Evolutionary conservation across 2,329 filamentous ascomycete species (phyloP), one percentile per base, ranked within the genome.

Genomic region (Colletotrichum acutatum): DNA sequence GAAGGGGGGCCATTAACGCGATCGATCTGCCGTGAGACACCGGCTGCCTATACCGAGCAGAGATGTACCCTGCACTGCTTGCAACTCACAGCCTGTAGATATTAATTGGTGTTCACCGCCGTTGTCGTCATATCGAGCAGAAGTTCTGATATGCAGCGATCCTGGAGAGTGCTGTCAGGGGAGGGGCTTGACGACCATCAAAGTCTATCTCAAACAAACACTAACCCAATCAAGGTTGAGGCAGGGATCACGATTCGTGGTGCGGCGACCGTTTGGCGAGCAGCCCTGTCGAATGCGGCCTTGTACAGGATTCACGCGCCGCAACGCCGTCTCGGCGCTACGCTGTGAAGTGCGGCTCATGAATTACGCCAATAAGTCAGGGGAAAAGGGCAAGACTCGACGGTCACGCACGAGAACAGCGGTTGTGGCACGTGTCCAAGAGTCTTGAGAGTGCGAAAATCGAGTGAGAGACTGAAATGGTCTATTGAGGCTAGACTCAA

Each of bases 201-300:
- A 62, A 58, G 63, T 68, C 49, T 68, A 62, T 62, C 28, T 59
- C 59, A 71, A 63, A 68, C 64, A 68, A 30, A 42, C 24, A 65
- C 56, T 67, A 71, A 62, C 49, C 58, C 32, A 22, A 30, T 53
- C 60, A 32, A 37, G 65, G 28, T 24, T 12, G 46, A 37, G 11
- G 63, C 14, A 30, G 22, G 56, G 64, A 37, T 62, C 26, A 26
- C 32, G 65, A 72, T 58, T 64, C 53, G 59, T 53, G 65, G 53
- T 30, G 64, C 58, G 22, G 56, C 26, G 63, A 37, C 30, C 26
- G 16, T 24, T 42, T 49, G 56, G 56, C 56, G 63, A 66, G 53
- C 57, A 61, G 61, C 37, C 52, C 57, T 61, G 56, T 56, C 46
- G 32, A 22, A 49, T 60, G 34, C 32, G 32, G 32, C 32, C 32